A percentile compares a stretch with the other conserved stretches of the same genome.
Evolutionary conservation across 2,329 filamentous ascomycete genomes (phyloP).

Genomic region (Sclerotinia minor): DNA sequence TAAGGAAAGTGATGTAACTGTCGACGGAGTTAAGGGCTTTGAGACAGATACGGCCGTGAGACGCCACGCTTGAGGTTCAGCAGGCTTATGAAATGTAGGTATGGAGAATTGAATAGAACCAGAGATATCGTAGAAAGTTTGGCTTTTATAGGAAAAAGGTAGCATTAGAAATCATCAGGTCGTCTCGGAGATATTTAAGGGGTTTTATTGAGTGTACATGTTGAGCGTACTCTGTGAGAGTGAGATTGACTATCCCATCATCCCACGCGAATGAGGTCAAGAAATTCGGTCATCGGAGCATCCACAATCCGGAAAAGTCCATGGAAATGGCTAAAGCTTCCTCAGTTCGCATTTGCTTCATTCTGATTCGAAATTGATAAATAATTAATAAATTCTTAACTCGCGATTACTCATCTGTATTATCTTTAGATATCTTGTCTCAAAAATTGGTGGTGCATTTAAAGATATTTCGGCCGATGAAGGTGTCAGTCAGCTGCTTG

Average conservation of each 20-base stretch:
- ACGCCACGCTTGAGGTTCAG: conserved; percentile 16
- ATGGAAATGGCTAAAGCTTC: neutral
- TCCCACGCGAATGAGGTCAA: conserved; percentile 7
- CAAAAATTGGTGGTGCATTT: neutral
- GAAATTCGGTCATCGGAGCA: conserved; percentile 3
- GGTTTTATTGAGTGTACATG: neutral
- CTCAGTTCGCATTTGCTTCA: conserved; percentile 5
- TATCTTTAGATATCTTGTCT: neutral
- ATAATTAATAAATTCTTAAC: neutral
- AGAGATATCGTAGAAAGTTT: neutral
- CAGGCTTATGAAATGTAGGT: neutral
- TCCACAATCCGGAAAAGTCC: neutral
- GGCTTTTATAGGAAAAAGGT: neutral
- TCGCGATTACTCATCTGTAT: neutral
- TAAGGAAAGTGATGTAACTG: conserved; percentile 24
- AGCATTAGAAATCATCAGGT: neutral
- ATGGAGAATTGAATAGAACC: too few relatives aligned
- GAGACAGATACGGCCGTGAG: neutral
- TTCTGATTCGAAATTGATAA: conserved; percentile 3
- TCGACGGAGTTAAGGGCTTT: conserved; percentile 22
- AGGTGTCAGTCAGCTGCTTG: conserved; percentile 13
- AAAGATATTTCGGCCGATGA: conserved; percentile 5
- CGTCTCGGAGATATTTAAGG: neutral
- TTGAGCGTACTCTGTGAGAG: too few relatives aligned
- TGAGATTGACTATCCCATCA: conserved; percentile 1